Base-by-base conservation (phyloP, 2,329 filamentous ascomycete genomes). In the Colletotrichum endophyticum region DNA sequence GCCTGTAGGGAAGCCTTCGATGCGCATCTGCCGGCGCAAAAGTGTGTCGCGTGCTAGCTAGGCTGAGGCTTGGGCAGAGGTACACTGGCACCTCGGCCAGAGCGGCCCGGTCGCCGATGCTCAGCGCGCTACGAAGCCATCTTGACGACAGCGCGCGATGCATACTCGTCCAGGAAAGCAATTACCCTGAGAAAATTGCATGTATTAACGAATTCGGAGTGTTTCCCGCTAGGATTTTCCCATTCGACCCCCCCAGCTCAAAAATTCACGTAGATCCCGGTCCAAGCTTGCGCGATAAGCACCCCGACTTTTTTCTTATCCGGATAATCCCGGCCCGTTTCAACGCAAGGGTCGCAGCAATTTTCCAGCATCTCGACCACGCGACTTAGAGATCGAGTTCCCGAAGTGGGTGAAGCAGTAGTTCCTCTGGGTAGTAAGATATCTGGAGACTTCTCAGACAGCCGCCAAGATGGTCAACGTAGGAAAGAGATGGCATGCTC, bases 401-500 rank as follows among this genome's bases (percentile, higher is more conserved):
- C 27, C 16, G 62, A 56, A 57, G 56, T 57, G 49, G 59, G 56
- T 39, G 66, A 61, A 57, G 69, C 57, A 62, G 56, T 66, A 62
- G 62, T 62, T n/a, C 13, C 32, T 68, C 70, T 59, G 30, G 70
- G 34, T 64, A 64, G 69, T 66, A 22, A 32, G 59, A 44, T 28
- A 49, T 68, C 70, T 49, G 39, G 66, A 67, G 53, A 62, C 27
- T 39, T 70, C 34, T 49, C 32, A n/a, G 28, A 66, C 63, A 73
- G 53, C 68, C 57, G 73, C 80, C 80, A 84, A 80, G 73, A 92
- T 91, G 90, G 87, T 89, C 69, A 87, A 77, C 49, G 76, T 79
- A 72, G 75, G 72, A 49, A 73, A 77, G 86, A 93, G 95, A 81
- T 92, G 95, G 91, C 92, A 93, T 84, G 92, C 92, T 86, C 88